A percentile compares a stretch with the other conserved stretches of the same genome.
Evolutionary conservation across 148 eudicot genomes (phyloP).

Genomic region (Amaranthus hypochondriacus): DNA sequence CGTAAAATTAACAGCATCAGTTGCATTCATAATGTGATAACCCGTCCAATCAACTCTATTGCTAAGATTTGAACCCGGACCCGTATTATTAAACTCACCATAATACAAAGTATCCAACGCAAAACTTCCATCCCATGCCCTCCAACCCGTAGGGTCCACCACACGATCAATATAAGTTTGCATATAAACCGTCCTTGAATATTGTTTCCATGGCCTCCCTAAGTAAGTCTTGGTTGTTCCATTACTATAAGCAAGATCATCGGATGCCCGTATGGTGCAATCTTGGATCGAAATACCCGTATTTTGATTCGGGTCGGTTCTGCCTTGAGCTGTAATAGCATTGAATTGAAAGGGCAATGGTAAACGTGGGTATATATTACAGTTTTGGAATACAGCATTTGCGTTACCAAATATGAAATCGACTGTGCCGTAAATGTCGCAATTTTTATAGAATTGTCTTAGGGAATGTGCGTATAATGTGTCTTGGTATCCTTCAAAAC

Average conservation of each 20-base stretch:
- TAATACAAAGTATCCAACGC: slow-evolving; percentile 60
- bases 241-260: slow-evolving; percentile 44
- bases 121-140: slow-evolving; percentile 54
- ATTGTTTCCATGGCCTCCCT: slow-evolving; percentile 80
- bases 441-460: slow-evolving; percentile 68
- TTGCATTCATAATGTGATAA: slow-evolving; percentile 37
- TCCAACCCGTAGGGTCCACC: slow-evolving; percentile 54
- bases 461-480: slow-evolving; percentile 72
- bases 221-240: slow-evolving; percentile 35
- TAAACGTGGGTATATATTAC: slow-evolving; percentile 58
- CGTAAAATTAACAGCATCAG: slow-evolving; percentile 61
- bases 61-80: slow-evolving; percentile 45
- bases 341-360: slow-evolving; percentile 60
- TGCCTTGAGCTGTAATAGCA: slow-evolving; percentile 78
- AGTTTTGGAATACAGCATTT: slow-evolving; percentile 57
- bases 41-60: slow-evolving; percentile 64
- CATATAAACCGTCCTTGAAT: slow-evolving; percentile 57
- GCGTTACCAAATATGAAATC: slow-evolving; percentile 93
- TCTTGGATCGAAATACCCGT: slow-evolving; percentile 66
- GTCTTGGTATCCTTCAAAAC: slow-evolving; percentile 87
- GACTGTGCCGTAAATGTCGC: slow-evolving; percentile 78
- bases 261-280: slow-evolving; percentile 52
- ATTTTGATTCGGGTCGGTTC: slow-evolving; percentile 71
- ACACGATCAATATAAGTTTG: slow-evolving; percentile 42
- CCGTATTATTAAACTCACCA: slow-evolving; percentile 56